Conservation (phyloP, 2,329 filamentous ascomycete species). For the Truncatella angustata region DNA sequence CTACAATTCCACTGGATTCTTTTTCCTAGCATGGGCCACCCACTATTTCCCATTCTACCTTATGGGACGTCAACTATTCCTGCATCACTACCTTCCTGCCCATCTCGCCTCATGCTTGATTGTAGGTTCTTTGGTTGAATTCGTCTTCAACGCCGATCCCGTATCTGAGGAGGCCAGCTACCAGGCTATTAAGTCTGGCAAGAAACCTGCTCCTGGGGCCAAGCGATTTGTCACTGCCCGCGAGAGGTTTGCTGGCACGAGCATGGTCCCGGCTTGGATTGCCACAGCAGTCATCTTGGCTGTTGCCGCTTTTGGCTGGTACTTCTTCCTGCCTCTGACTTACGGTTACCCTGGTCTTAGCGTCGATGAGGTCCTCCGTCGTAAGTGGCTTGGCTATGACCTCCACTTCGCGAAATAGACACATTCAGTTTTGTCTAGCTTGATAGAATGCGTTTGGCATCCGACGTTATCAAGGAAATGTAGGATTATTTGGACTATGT, state of each 20-base stretch:
- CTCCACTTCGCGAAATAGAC: conserved; percentile 94
- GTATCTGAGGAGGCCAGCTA: conserved; percentile 54
- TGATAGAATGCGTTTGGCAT: background rate
- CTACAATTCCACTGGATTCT: conserved; percentile 98
- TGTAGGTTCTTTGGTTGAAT: conserved; percentile 87
- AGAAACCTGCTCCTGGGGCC: conserved; percentile 41
- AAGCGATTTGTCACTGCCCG: conserved; percentile 71
- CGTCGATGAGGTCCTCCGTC: conserved; percentile 72
- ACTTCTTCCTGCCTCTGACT: conserved; percentile 91
- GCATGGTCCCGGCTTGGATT: conserved; percentile 74
- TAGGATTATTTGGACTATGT: conserved; percentile 2
- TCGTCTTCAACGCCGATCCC: conserved; percentile 90
- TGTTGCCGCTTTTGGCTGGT: conserved; percentile 73
- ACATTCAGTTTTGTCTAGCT: background rate
- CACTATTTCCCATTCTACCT: conserved; percentile 98
- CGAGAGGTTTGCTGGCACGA: conserved; percentile 78
- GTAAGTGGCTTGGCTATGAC: conserved; percentile 97
- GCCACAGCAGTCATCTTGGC: conserved; percentile 69
- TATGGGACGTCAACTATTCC: conserved; percentile 96
- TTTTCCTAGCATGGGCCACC: conserved; percentile 96
- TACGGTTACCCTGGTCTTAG: conserved; percentile 90
- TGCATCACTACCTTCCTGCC: conserved; percentile 95
- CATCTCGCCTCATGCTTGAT: conserved; percentile 90
- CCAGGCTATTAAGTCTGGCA: conserved; percentile 39
- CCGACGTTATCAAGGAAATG: background rate